phyloP scores from a whole-genome alignment of 2,329 filamentous ascomycete species.

The Talaromyces sp. region DNA sequence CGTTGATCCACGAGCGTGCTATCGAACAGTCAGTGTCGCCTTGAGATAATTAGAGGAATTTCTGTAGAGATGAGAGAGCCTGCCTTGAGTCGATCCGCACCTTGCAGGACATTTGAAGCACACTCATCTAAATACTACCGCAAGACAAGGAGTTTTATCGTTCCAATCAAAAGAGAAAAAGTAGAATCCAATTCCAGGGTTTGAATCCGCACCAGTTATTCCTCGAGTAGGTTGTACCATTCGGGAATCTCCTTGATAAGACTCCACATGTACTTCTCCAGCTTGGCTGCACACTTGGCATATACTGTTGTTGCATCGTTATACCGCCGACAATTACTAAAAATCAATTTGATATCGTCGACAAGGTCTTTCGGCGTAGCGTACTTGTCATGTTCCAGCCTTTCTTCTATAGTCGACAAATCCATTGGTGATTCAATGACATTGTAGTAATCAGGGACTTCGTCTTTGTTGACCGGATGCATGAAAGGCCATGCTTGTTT shows the following conservation, averaged over 20 bases:
- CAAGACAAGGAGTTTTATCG: no score
- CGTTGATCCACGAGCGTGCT: no score
- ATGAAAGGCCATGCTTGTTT: conserved; percentile 91
- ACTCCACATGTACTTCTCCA: conserved; percentile 93
- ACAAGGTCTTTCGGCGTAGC: conserved; percentile 88
- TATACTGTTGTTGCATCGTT: conserved; percentile 95
- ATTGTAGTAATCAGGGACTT: conserved; percentile 96
- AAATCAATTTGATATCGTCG: conserved; percentile 81
- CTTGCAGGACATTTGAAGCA: no score
- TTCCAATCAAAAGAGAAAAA: no score
- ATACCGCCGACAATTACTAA: conserved; percentile 92
- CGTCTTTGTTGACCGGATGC: conserved; percentile 87
- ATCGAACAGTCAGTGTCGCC: no score
- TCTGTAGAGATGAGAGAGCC: no score
- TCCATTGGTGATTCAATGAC: conserved; percentile 99
- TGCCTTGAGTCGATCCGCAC: no score
- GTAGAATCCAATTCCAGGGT: no score
- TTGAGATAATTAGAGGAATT: no score
- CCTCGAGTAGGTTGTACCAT: conserved; percentile 55
- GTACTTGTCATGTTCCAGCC: conserved; percentile 91
- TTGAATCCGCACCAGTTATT: background rate
- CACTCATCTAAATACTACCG: no score
- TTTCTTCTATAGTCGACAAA: conserved; percentile 88
- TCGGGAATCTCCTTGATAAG: conserved; percentile 89
- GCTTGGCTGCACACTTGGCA: conserved; percentile 87